Conservation (phyloP, 371 early-diverging fungal species). For the Rhizopus delemar region DNA sequence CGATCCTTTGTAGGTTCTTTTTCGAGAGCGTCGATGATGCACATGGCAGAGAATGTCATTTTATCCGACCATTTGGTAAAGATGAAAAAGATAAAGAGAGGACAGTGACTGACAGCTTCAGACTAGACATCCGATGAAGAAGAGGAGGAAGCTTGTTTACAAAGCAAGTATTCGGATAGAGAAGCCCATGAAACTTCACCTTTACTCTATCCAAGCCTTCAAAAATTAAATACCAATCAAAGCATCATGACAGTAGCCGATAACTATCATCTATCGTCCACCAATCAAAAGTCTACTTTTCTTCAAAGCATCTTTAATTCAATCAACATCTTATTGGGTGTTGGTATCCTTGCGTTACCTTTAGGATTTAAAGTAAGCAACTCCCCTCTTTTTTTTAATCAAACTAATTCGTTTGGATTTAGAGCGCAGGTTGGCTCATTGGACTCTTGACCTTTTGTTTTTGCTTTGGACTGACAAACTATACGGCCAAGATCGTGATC, state of each 20-base stretch:
- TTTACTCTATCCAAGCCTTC: slow-evolving; percentile 30
- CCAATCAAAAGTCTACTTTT: slow-evolving; percentile 44
- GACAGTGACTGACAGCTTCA: too few species aligned
- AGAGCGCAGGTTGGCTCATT: slow-evolving; percentile 64
- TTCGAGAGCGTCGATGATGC: slow-evolving; percentile 50
- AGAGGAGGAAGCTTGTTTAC: too few species aligned
- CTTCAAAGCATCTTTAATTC: slow-evolving; percentile 56
- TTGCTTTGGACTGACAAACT: slow-evolving; percentile 58
- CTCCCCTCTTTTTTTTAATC: background rate
- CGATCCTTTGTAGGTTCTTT: slow-evolving; percentile 47
- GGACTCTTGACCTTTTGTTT: slow-evolving; percentile 59
- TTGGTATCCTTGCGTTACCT: slow-evolving; percentile 61
- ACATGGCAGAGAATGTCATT: slow-evolving; percentile 47
- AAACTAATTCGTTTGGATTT: background rate
- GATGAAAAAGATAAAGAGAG: too few species aligned
- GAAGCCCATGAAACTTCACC: background rate
- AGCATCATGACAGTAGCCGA: slow-evolving; percentile 43
- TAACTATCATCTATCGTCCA: slow-evolving; percentile 14
- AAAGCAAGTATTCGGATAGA: too few species aligned
- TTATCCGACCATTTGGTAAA: too few species aligned
- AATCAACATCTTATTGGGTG: slow-evolving; percentile 66
- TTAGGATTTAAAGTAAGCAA: slow-evolving; percentile 56
- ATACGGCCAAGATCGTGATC: slow-evolving; percentile 67
- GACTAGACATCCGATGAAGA: too few species aligned
- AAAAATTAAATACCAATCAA: slow-evolving; percentile 30